phyloP scores from a whole-genome alignment of 75 land plant genomes.

The Picea glauca region DNA sequence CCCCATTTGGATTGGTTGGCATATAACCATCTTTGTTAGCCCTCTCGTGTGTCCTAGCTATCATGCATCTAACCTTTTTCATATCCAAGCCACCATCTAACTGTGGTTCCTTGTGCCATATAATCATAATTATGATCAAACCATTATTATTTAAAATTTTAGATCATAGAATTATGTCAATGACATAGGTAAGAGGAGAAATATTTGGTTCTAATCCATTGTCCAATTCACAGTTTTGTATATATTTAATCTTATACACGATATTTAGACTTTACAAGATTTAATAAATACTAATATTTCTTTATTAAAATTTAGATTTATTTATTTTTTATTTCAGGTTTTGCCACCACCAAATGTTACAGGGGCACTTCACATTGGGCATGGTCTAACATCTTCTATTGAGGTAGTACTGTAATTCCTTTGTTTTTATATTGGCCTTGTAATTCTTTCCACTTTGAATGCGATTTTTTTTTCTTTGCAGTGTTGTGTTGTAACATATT shows the following conservation, averaged over 20 bases:
- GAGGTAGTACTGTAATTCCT: slow-evolving; percentile 36
- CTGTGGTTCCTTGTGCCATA: too few species aligned
- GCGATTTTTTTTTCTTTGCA: background rate
- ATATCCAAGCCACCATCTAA: too few species aligned
- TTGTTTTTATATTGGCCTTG: slow-evolving; percentile 1
- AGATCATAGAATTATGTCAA: too few species aligned
- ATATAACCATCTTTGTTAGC: too few species aligned
- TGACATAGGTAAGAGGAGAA: background rate
- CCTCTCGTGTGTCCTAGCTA: too few species aligned
- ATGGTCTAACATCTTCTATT: slow-evolving; percentile 84
- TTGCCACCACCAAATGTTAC: slow-evolving; percentile 98
- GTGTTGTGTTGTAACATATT: background rate
- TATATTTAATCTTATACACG: background rate
- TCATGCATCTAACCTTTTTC: too few species aligned
- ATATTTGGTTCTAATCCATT: background rate
- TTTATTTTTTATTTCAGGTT: slow-evolving; percentile 43
- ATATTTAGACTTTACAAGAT: background rate
- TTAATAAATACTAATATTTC: background rate
- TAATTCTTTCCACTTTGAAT: background rate
- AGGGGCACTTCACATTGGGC: slow-evolving; percentile 97
- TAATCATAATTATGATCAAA: too few species aligned
- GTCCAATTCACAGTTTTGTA: background rate
- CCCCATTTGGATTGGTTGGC: too few species aligned
- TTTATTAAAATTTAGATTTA: background rate
- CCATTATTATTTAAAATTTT: too few species aligned